These are phyloP conservation scores for Geotrichum australiense DNA, from an alignment of 1,139 yeast species.

Conservation along the genomic window DNA sequence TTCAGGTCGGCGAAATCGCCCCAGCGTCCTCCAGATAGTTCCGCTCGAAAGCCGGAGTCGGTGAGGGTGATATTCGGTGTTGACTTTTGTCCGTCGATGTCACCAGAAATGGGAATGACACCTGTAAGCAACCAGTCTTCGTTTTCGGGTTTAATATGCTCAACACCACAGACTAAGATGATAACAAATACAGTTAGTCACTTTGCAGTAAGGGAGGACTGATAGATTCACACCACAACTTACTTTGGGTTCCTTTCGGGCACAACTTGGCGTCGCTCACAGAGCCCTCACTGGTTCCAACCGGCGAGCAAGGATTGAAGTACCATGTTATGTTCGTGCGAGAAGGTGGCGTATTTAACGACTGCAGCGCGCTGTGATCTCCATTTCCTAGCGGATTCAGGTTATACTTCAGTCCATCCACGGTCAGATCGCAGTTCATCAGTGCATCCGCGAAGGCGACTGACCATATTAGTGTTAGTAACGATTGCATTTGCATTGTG, in stretches of 20 bases:
- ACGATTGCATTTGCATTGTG: background rate
- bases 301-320: conserved; percentile 59
- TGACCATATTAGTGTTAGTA: conserved; percentile 3
- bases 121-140: conserved; percentile 44
- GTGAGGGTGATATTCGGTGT: conserved; percentile 21
- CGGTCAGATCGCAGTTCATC: conserved; percentile 43
- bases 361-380: conserved; percentile 36
- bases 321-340: conserved; percentile 57
- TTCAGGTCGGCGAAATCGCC: conserved; percentile 49
- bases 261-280: conserved; percentile 41
- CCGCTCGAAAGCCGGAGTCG: conserved; percentile 39
- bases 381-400: conserved; percentile 41
- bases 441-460: conserved; percentile 29
- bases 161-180: conserved; percentile 37
- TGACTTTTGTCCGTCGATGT: conserved; percentile 27
- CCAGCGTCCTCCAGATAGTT: conserved; percentile 59
- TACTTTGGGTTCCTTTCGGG: conserved; percentile 53
- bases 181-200: conserved; percentile 25
- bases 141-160: conserved; percentile 40
- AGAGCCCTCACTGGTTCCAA: conserved; percentile 28
- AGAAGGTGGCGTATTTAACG: conserved; percentile 71
- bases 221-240: conserved; percentile 5
- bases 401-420: conserved; percentile 41
- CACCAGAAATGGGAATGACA: conserved; percentile 45
- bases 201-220: background rate